A percentile compares a stretch with the other conserved stretches of the same genome.
These are phyloP conservation scores for Fusarium coicis DNA, from an alignment of 2,329 filamentous ascomycete species.

Conservation along the genomic window DNA sequence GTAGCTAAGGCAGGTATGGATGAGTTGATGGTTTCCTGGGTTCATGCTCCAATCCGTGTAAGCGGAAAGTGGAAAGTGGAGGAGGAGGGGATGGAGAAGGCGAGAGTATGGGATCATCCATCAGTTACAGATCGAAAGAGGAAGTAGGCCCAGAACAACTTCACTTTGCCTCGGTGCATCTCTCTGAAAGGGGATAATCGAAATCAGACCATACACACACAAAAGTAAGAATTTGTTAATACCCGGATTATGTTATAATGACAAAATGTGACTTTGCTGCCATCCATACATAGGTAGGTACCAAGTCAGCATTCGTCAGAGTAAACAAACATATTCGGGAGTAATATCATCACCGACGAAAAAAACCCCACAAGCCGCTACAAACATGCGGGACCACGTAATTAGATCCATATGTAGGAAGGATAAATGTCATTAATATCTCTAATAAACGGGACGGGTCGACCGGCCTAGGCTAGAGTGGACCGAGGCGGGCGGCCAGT, in stretches of 20 bases:
- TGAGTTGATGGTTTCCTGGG: conserved; percentile 13
- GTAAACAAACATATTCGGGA: neutral
- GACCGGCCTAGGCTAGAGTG: conserved; percentile 9
- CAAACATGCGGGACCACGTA: conserved; percentile 2
- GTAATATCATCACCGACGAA: neutral
- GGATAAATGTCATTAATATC: neutral
- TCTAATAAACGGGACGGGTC: conserved; percentile 17
- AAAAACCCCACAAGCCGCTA: neutral
- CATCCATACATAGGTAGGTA: neutral
- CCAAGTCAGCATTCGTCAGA: neutral
- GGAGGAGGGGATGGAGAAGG: conserved; percentile 6
- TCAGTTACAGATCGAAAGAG: conserved; percentile 41
- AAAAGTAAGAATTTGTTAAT: conserved; percentile 21
- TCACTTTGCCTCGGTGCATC: conserved; percentile 38
- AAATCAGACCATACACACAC: conserved; percentile 40
- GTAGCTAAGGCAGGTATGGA: conserved; percentile 10
- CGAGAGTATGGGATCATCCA: conserved; percentile 17
- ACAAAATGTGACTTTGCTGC: conserved; percentile 7
- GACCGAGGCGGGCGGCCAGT: conserved; percentile 28
- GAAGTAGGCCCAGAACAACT: conserved; percentile 42
- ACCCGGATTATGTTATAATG: conserved; percentile 16
- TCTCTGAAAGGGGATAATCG: conserved; percentile 40
- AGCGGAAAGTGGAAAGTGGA: conserved; percentile 24
- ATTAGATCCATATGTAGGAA: neutral
- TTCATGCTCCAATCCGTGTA: conserved; percentile 18